phyloP scores from a whole-genome alignment of 192 early-diverging fungal species.

The Phlyctochytrium planicorne region DNA sequence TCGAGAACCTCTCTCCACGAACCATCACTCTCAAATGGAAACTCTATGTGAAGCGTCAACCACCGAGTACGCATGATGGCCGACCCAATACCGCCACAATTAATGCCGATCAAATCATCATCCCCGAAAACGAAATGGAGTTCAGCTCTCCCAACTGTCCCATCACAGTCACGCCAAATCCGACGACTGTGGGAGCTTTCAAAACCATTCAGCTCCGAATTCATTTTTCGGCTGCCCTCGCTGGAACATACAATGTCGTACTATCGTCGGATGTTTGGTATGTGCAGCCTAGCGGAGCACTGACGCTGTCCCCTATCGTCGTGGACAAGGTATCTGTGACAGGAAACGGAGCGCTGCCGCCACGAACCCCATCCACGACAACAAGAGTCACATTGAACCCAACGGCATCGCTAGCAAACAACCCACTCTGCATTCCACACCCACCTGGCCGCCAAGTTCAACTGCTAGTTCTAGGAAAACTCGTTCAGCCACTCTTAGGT shows the following conservation, averaged over 20 bases:
- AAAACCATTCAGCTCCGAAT: conserved; percentile 32
- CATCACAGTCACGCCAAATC: conserved; percentile 26
- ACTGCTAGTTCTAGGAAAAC: conserved; percentile 30
- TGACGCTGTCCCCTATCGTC: conserved; percentile 24
- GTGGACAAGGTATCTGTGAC: neutral
- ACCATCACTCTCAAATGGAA: conserved; percentile 43
- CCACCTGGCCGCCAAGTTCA: conserved; percentile 27
- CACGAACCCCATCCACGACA: neutral
- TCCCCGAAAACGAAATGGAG: conserved; percentile 29
- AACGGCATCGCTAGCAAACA: neutral
- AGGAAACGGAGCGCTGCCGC: neutral
- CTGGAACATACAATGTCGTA: conserved; percentile 39
- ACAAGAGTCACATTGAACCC: neutral
- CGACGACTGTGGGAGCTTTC: conserved; percentile 37
- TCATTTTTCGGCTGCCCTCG: conserved; percentile 30
- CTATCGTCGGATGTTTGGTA: conserved; percentile 51
- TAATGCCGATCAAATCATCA: conserved; percentile 22
- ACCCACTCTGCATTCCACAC: conserved; percentile 9
- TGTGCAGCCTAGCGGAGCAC: conserved; percentile 33
- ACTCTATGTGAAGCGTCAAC: conserved; percentile 34
- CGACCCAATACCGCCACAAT: conserved; percentile 1
- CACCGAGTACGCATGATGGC: conserved; percentile 9
- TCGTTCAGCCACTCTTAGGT: conserved; percentile 28
- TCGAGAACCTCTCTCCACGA: conserved; percentile 53
- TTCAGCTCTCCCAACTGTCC: conserved; percentile 23